Evolutionary conservation across 2,329 filamentous ascomycete species (phyloP).

Genomic region (Alternaria sp.): DNA sequence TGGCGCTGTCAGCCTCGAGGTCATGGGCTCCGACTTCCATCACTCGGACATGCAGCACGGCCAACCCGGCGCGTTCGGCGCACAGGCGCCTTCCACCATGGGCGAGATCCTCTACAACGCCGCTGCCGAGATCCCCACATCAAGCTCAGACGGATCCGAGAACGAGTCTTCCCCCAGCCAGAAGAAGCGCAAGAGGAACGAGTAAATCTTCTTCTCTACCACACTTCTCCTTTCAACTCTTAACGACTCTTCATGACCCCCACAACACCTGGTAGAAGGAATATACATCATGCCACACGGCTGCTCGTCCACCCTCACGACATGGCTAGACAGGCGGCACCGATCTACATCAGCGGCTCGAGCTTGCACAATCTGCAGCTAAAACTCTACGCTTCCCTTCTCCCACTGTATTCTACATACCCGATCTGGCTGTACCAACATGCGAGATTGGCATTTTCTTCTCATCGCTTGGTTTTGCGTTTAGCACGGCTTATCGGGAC

Average conservation of each 20-base stretch:
- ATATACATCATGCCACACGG: conserved; percentile 31
- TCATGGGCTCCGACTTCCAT: conserved; percentile 69
- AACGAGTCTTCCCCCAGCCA: conserved; percentile 49
- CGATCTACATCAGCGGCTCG: conserved; percentile 30
- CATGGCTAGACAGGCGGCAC: conserved; percentile 41
- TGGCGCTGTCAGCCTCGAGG: conserved; percentile 88
- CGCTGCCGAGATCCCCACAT: conserved; percentile 45
- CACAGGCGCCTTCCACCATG: conserved; percentile 46
- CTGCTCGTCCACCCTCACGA: conserved; percentile 39
- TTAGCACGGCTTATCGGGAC: conserved; percentile 32
- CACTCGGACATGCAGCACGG: conserved; percentile 54
- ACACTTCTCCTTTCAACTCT: conserved; percentile 32
- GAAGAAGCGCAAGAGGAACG: conserved; percentile 75
- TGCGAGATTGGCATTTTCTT: conserved; percentile 28
- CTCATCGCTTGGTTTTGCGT: conserved; percentile 26
- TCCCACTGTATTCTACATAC: conserved; percentile 34
- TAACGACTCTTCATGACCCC: conserved; percentile 47
- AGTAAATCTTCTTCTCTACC: conserved; percentile 45
- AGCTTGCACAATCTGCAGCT: conserved; percentile 22
- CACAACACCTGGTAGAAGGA: conserved; percentile 34
- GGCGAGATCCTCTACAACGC: conserved; percentile 49
- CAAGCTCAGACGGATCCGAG: conserved; percentile 46
- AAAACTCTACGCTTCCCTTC: conserved; percentile 36
- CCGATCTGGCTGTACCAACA: conserved; percentile 22
- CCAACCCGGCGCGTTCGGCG: conserved; percentile 34